Evolutionary conservation across 176 grass and related monocot genomes (phyloP).

Genomic region (Thinopyrum elongatum): DNA sequence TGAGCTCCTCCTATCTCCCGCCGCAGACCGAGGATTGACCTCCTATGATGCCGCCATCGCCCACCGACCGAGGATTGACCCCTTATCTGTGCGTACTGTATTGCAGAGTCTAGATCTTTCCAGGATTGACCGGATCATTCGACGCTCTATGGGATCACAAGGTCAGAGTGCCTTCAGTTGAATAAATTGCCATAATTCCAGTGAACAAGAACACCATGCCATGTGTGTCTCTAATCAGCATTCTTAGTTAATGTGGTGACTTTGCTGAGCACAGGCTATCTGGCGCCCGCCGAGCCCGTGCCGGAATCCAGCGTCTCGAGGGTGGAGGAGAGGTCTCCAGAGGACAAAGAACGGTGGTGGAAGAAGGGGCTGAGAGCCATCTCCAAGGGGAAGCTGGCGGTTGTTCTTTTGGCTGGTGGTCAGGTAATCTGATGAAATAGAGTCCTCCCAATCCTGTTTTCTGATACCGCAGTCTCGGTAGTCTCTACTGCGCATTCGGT

Average conservation of each 20-base stretch:
- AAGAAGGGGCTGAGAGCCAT: slow-evolving; percentile 93
- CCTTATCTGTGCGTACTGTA: not conserved
- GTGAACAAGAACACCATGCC: not conserved
- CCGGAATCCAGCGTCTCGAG: slow-evolving; percentile 86
- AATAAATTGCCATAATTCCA: not conserved
- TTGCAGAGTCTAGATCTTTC: slow-evolving; percentile 92
- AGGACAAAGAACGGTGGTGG: slow-evolving; percentile 90
- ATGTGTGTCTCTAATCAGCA: not conserved
- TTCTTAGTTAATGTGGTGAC: not conserved
- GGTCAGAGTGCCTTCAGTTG: slow-evolving; percentile 36
- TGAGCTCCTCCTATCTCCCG: no score
- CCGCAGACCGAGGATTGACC: no score
- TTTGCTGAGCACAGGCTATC: slow-evolving; percentile 41
- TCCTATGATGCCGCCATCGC: no score
- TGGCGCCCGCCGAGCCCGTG: slow-evolving; percentile 60
- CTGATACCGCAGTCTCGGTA: not conserved
- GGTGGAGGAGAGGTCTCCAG: slow-evolving; percentile 72
- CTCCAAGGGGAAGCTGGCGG: slow-evolving; percentile 91
- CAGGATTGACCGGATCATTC: slow-evolving; percentile 87
- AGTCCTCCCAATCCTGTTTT: not conserved
- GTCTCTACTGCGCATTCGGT: not conserved
- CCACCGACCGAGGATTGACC: no score
- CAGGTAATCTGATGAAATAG: slow-evolving; percentile 56
- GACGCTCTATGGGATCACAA: slow-evolving; percentile 83
- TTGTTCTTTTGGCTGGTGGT: slow-evolving; percentile 91